Evolutionary conservation across 192 early-diverging fungal genomes (phyloP).

Genomic region (Oehlia diaphana): DNA sequence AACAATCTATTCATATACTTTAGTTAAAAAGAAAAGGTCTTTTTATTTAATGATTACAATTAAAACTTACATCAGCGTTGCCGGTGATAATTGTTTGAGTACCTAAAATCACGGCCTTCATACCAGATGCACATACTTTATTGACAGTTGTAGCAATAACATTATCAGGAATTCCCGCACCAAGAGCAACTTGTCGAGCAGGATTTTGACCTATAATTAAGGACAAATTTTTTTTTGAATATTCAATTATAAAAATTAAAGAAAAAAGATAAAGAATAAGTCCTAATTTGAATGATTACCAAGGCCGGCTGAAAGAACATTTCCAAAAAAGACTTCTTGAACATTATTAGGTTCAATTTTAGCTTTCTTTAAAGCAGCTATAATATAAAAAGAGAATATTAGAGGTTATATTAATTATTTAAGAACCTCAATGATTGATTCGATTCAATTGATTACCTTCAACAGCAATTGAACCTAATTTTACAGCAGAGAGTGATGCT

Average conservation of each 20-base stretch:
- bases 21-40: neutral
- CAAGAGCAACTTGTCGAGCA: constrained; percentile 77
- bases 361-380: constrained; percentile 51
- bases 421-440: neutral
- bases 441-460: constrained; percentile 55
- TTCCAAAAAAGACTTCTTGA: constrained; percentile 78
- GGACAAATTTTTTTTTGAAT: neutral
- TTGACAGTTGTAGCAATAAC: constrained; percentile 77
- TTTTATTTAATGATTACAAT: no score
- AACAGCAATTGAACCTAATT: constrained; percentile 87
- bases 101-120: constrained; percentile 77
- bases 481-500: constrained; percentile 73
- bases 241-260: constrained; percentile 7
- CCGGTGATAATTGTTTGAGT: constrained; percentile 76
- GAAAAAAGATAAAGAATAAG: neutral
- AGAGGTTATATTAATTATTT: neutral
- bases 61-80: constrained; percentile 56
- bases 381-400: neutral
- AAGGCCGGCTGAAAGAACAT: constrained; percentile 76
- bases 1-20: constrained; percentile 38
- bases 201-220: constrained; percentile 71
- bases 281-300: constrained; percentile 30
- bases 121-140: constrained; percentile 82
- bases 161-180: constrained; percentile 65
- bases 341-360: constrained; percentile 62